These are phyloP conservation scores for Cyberlindnera mrakii DNA, from an alignment of 805 yeast species.

Conservation along the genomic window DNA sequence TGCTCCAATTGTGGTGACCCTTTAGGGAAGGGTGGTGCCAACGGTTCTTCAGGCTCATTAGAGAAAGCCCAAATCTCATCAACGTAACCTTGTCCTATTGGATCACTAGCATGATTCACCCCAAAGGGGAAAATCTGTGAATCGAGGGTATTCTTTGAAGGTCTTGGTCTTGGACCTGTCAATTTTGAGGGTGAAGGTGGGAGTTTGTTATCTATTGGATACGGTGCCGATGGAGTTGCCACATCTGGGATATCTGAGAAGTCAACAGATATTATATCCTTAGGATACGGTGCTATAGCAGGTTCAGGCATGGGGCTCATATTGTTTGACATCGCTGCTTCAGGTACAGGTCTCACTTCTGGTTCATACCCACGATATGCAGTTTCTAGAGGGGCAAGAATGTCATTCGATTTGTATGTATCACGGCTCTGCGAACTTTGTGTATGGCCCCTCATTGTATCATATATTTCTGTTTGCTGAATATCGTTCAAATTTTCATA, in stretches of 20 bases:
- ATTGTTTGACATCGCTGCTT: neutral
- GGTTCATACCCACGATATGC: slow-evolving; percentile 18
- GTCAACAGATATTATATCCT: slow-evolving; percentile 7
- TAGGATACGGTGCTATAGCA: slow-evolving; percentile 18
- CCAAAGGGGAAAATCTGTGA: slow-evolving; percentile 7
- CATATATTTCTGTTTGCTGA: slow-evolving; percentile 16
- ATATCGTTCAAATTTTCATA: slow-evolving; percentile 15
- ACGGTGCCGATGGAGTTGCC: slow-evolving; percentile 12
- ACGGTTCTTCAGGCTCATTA: slow-evolving; percentile 4
- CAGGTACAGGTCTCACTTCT: neutral
- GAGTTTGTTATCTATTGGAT: slow-evolving; percentile 10
- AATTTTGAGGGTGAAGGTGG: slow-evolving; percentile 7
- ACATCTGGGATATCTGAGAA: slow-evolving; percentile 4
- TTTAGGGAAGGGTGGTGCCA: slow-evolving; percentile 10
- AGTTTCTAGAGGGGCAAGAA: slow-evolving; percentile 16
- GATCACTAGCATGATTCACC: neutral
- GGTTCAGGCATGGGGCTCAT: slow-evolving; percentile 1
- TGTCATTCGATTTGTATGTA: slow-evolving; percentile 7
- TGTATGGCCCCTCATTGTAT: slow-evolving; percentile 15
- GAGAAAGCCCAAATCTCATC: slow-evolving; percentile 5
- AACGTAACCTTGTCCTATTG: neutral
- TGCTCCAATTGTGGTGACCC: neutral
- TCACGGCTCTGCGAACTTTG: slow-evolving; percentile 5
- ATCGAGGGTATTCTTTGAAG: slow-evolving; percentile 3
- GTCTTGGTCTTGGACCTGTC: slow-evolving; percentile 25